These are phyloP conservation scores for Ceratocystis lukuohia DNA, from an alignment of 2,329 filamentous ascomycete genomes.

Conservation along the genomic window DNA sequence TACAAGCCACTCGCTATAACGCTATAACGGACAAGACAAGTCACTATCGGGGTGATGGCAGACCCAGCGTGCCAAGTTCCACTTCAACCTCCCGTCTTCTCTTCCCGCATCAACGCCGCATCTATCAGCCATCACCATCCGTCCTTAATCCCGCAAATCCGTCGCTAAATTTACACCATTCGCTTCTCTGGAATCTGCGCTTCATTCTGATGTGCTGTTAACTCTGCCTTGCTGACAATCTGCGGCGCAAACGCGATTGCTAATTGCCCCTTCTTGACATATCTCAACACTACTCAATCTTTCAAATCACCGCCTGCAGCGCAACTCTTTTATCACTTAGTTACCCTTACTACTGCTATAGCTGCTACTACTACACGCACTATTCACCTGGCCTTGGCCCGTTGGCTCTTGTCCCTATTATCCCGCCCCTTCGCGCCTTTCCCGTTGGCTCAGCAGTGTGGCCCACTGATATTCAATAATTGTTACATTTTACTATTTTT, in stretches of 20 bases:
- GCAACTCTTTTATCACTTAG: constrained; percentile 8
- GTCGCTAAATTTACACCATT: constrained; percentile 28
- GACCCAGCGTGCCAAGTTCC: constrained; percentile 11
- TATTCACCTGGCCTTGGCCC: background rate
- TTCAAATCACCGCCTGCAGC: background rate
- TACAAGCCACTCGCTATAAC: background rate
- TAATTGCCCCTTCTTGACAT: constrained; percentile 6
- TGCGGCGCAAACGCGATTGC: constrained; percentile 17
- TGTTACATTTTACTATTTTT: constrained; percentile 1
- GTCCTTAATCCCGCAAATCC: constrained; percentile 26
- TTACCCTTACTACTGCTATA: too few relatives aligned
- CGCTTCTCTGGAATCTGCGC: constrained; percentile 15
- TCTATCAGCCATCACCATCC: constrained; percentile 18
- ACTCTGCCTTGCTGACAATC: constrained; percentile 3
- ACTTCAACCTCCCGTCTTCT: constrained; percentile 44
- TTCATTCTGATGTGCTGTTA: constrained; percentile 18
- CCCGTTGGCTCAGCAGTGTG: constrained; percentile 10
- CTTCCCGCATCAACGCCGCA: constrained; percentile 37
- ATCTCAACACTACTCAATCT: too few relatives aligned
- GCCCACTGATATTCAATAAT: constrained; percentile 10
- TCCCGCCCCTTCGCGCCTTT: constrained; percentile 11
- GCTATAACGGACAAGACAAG: constrained; percentile 11
- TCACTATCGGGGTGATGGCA: constrained; percentile 10
- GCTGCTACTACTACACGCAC: too few relatives aligned
- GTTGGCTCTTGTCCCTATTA: background rate